A percentile compares a stretch with the other conserved stretches of the same genome.
Conservation (phyloP, 2,329 filamentous ascomycete genomes). For the Diplodia corticola region DNA sequence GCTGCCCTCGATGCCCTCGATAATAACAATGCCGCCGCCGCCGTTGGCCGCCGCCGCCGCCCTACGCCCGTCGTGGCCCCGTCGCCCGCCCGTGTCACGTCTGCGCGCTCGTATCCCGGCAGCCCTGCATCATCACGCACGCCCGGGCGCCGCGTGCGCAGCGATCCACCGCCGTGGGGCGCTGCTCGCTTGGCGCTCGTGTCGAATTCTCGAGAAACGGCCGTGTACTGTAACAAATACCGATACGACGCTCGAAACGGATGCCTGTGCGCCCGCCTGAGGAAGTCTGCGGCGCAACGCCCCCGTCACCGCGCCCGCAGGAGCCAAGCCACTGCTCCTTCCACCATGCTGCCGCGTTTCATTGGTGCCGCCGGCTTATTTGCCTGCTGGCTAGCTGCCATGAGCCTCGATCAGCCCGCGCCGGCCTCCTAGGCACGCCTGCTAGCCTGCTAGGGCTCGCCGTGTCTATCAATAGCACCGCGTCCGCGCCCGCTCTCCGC, state of each 20-base stretch:
- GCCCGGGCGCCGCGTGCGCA: not conserved
- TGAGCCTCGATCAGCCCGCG: constrained; percentile 18
- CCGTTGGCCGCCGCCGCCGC: not conserved
- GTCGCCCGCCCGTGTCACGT: constrained; percentile 8
- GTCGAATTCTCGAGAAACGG: constrained; percentile 21
- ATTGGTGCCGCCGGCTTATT: constrained; percentile 12
- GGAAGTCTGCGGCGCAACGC: not conserved
- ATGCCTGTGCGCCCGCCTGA: constrained; percentile 10
- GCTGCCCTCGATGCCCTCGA: not conserved
- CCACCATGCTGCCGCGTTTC: not conserved
- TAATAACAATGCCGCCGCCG: too few species aligned
- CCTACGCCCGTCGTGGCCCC: not conserved
- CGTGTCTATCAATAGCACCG: constrained; percentile 17
- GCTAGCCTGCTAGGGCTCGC: constrained; percentile 8
- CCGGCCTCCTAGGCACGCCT: not conserved
- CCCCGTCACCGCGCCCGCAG: constrained; percentile 3
- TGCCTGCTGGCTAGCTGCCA: not conserved
- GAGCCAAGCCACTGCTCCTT: not conserved
- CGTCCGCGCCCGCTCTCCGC: not conserved
- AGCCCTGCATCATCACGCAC: constrained; percentile 1
- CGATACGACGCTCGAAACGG: constrained; percentile 1
- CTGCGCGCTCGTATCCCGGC: constrained; percentile 5
- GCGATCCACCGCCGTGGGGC: constrained; percentile 18
- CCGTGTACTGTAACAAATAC: constrained; percentile 17
- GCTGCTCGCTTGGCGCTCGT: constrained; percentile 12